phyloP scores from a whole-genome alignment of 352 stramenopile genomes.

The Pythium guiyangense region DNA sequence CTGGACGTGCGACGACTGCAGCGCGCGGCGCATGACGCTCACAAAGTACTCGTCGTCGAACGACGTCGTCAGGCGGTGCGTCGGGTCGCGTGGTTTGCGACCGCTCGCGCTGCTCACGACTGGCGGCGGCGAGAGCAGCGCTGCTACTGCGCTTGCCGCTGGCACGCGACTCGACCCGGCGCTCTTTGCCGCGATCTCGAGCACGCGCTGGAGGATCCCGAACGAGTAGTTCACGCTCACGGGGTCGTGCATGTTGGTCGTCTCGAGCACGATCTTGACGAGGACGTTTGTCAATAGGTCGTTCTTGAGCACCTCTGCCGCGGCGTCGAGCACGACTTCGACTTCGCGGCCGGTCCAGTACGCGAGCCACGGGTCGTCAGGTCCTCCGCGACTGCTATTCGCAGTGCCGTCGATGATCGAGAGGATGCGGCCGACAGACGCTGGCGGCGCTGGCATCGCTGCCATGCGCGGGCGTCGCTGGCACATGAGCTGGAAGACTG shows the following conservation, averaged over 20 bases:
- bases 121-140: neutral
- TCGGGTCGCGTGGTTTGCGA: neutral
- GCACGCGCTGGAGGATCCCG: conserved; percentile 67
- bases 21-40: conserved; percentile 54
- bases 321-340: conserved; percentile 46
- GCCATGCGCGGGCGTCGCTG: conserved; percentile 49
- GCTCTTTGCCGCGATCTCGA: conserved; percentile 47
- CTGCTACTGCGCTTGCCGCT: neutral
- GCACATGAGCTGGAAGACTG: conserved; percentile 74
- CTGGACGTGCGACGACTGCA: conserved; percentile 77
- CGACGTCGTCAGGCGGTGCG: conserved; percentile 30
- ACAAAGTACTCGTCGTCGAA: conserved; percentile 79
- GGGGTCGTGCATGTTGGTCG: conserved; percentile 80
- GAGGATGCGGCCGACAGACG: conserved; percentile 44
- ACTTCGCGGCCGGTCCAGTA: conserved; percentile 73
- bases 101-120: conserved; percentile 5
- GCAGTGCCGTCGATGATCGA: conserved; percentile 46
- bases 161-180: neutral
- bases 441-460: conserved; percentile 21
- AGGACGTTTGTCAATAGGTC: conserved; percentile 64
- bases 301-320: conserved; percentile 66
- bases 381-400: neutral
- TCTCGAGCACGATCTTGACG: conserved; percentile 75
- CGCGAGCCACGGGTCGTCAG: conserved; percentile 55
- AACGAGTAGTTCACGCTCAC: conserved; percentile 84